Evolutionary conservation across 1,284 basidiomycete species (phyloP), one percentile per base, ranked within the genome.

Genomic region (Bondarzewia mesenterica): DNA sequence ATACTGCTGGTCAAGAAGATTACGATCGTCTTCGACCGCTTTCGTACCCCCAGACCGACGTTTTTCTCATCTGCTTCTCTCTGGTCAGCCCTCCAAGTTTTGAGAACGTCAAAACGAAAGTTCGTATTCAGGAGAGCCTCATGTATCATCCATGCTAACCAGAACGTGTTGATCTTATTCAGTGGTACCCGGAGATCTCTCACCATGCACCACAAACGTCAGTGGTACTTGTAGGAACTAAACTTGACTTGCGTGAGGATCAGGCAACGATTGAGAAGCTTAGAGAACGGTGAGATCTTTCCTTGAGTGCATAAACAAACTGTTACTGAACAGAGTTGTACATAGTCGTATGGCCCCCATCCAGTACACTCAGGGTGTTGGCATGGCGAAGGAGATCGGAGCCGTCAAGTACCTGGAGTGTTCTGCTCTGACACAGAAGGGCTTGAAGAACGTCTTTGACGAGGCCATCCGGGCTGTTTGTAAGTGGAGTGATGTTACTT

Each of bases 1-100:
- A 97, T 79, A 98, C 94, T n/a, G 94, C 94, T 44, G 94, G 94
- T 59, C 94, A 97, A 72, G 94, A 98, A 68, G 93, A 97, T 74
- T 95, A 94, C 67, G 96, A 99, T 70, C 89, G 96, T 50, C 86
- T 99, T 60, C 88, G 96, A 59, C 96, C 96, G 47, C 79, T 99
- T 55, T 95, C 92, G 53, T 99, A 99, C 72, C 96, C 96, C 7
- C 96, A 99, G 70, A 99, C 96, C 46, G 96, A 99, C 66, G 93
- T 99, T 35, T 99, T 99, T 75, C 77, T 99, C 64, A 93, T 99
- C 67, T 99, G 96, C 68, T 99, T 99, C 77, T 96, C 93, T 42
- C 80, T 98, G 54, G 94, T 97, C 62, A 93, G 89, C 60, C 96
- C 96, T 26, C 92, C 96, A 21, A 92, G 88, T 68, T 99, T 93